A percentile compares a stretch with the other conserved stretches of the same genome.
phyloP scores from a whole-genome alignment of 768 basidiomycete genomes.

The Amanita pseudoporphyria region DNA sequence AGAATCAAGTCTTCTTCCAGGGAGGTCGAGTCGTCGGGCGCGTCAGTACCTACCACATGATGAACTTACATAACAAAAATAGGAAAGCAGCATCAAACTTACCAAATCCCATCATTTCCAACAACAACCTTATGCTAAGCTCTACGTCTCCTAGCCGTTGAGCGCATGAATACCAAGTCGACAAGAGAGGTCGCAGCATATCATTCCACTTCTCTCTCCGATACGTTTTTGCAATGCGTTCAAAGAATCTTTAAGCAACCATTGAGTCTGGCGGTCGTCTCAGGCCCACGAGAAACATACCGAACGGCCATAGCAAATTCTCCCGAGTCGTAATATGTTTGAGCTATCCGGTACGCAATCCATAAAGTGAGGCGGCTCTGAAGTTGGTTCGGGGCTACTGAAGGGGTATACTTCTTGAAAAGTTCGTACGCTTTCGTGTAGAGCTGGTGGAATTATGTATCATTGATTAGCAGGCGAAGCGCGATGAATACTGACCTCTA shows the following conservation, averaged over 20 bases:
- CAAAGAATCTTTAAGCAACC: constrained; percentile 67
- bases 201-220: constrained; percentile 75
- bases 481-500: constrained; percentile 52
- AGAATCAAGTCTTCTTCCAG: constrained; percentile 67
- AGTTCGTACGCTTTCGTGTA: constrained; percentile 93
- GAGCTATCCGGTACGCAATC: constrained; percentile 86
- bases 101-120: constrained; percentile 84
- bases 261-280: neutral
- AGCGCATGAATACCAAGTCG: constrained; percentile 78
- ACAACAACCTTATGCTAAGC: constrained; percentile 59
- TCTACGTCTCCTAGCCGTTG: constrained; percentile 71
- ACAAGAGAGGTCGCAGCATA: constrained; percentile 65
- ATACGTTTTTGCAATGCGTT: constrained; percentile 84
- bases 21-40: constrained; percentile 36
- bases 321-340: constrained; percentile 69
- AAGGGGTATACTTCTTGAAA: constrained; percentile 67
- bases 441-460: constrained; percentile 37
- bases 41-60: constrained; percentile 20
- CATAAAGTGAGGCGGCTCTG: constrained; percentile 80
- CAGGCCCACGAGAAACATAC: constrained; percentile 28
- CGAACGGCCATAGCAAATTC: constrained; percentile 86
- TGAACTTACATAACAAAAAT: constrained; percentile 2
- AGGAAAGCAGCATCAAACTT: constrained; percentile 11
- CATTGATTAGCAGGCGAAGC: neutral
- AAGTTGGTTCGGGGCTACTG: constrained; percentile 30